Base-by-base conservation (phyloP, 140 eudicot species). In the Ambrosia hybrid region DNA sequence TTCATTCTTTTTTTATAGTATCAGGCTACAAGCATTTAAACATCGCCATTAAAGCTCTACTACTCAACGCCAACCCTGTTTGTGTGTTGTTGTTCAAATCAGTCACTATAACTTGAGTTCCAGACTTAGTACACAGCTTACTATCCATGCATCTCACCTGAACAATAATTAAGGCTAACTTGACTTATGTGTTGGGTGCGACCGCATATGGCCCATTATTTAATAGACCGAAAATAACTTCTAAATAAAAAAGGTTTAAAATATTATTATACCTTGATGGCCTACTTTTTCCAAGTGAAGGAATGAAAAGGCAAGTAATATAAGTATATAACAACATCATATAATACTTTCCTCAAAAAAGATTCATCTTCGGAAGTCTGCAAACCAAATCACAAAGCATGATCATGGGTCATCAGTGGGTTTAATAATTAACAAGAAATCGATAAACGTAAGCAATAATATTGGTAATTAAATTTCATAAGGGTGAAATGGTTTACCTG, bases 261-360 rank as follows among this genome's bases (percentile, higher is more conserved):
- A 37, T 0, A 49, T 14, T 41, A 12, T 12, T 41, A 45, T 81
- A 85, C 96, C 91, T 87, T 49, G 58, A 81, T 83, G 83, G 64
- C 46, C 71, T 73, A 83, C 2, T 74, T 78, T 79, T 16, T 81
- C 86, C 14, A 78, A 77, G 63, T 48, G 71, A 38, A 90, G 95
- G 81, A 87, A 90, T 55, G 85, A 79, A 78, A 87, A 90, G 56
- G 87, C 86, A 26, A 80, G 88, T 73, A 85, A 76, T 74, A 87
- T 21, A 21, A 21, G 26, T 21, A 21, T 21, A 21, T 77, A 38
- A 83, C 77, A 58, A 76, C 87, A 79, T 90, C 96, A 48, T 83
- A 87, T 65, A 90, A 67, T 13, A 85, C 38, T 75, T 87, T 83
- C 75, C 85, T 85, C 82, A 87, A 60, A 39, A 73, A 26, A 43